These are phyloP conservation scores for Talaromyces sp. DNA, from an alignment of 2,329 filamentous ascomycete species.

Conservation along the genomic window DNA sequence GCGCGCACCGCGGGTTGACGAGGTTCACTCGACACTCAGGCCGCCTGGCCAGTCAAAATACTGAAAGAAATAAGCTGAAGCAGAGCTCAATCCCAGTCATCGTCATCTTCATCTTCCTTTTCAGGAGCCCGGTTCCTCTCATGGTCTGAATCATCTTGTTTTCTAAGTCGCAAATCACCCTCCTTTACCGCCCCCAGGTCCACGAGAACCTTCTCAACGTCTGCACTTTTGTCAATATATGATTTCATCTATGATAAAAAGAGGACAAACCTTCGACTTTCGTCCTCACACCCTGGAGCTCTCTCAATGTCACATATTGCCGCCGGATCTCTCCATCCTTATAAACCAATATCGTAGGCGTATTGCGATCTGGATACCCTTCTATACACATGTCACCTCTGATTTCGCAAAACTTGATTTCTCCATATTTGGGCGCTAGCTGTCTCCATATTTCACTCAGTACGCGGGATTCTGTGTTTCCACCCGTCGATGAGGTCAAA, in stretches of 20 bases:
- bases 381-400: constrained; percentile 89
- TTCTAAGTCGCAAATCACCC: constrained; percentile 62
- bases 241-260: neutral
- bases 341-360: constrained; percentile 89
- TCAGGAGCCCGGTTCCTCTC: constrained; percentile 53
- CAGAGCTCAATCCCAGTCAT: constrained; percentile 18
- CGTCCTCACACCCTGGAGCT: constrained; percentile 69
- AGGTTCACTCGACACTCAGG: neutral
- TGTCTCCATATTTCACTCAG: constrained; percentile 82
- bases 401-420: constrained; percentile 98
- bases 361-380: constrained; percentile 91
- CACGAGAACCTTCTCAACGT: constrained; percentile 77
- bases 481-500: constrained; percentile 71
- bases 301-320: constrained; percentile 85
- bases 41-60: neutral
- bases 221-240: constrained; percentile 30
- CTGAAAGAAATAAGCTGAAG: neutral
- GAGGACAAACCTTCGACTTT: constrained; percentile 54
- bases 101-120: constrained; percentile 40
- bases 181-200: constrained; percentile 75
- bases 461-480: constrained; percentile 80
- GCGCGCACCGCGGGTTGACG: neutral
- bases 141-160: constrained; percentile 44
- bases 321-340: constrained; percentile 86
- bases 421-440: constrained; percentile 79